Evolutionary conservation across 768 basidiomycete genomes (phyloP).

Genomic region (Phylloporus rhodoxanthus): DNA sequence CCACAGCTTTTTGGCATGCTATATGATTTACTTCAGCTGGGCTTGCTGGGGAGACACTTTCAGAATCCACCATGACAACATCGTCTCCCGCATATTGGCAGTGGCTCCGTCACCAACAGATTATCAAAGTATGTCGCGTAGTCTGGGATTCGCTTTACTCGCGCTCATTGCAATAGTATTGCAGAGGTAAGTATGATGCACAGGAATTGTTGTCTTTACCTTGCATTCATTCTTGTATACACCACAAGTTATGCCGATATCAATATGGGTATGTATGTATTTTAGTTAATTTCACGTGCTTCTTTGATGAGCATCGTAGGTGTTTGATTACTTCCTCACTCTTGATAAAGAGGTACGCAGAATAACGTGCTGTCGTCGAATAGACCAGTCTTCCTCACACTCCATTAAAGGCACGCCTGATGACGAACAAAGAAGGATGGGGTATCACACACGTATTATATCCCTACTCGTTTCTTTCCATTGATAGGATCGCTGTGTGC

Average conservation of each 20-base stretch:
- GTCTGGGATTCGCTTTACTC: neutral
- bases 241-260: constrained; percentile 7
- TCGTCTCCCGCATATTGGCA: neutral
- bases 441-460: constrained; percentile 7
- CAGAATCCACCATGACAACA: neutral
- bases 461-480: constrained; percentile 8
- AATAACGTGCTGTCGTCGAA: neutral
- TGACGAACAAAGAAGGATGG: constrained; percentile 2
- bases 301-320: neutral
- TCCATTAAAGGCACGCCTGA: constrained; percentile 1
- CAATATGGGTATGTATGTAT: constrained; percentile 5
- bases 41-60: too few relatives aligned
- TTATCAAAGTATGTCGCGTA: constrained; percentile 1
- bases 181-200: neutral
- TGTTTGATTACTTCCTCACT: constrained; percentile 9
- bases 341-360: constrained; percentile 10
- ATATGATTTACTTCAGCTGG: too few relatives aligned
- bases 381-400: neutral
- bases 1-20: too few relatives aligned
- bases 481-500: constrained; percentile 4
- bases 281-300: neutral
- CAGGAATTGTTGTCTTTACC: neutral
- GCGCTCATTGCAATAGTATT: neutral
- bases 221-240: neutral
- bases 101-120: constrained; percentile 5